Evolutionary conservation across 306 rosid genomes (phyloP).

Genomic region (Prunus mira): DNA sequence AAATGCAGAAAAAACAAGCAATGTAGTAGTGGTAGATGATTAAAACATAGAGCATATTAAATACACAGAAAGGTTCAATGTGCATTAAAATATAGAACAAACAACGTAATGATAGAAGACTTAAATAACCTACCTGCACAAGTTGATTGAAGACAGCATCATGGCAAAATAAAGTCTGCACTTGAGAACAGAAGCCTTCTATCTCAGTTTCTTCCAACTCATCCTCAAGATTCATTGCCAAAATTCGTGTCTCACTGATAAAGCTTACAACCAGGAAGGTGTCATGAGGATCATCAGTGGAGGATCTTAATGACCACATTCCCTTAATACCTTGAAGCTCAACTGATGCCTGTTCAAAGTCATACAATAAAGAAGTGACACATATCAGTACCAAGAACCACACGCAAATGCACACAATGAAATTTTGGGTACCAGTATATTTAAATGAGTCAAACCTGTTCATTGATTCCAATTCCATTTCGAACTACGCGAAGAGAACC

Average conservation of each 20-base stretch:
- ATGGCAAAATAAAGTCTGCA: slow-evolving; percentile 92
- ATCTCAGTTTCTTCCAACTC: slow-evolving; percentile 97
- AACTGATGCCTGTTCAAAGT: slow-evolving; percentile 75
- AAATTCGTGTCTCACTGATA: slow-evolving; percentile 91
- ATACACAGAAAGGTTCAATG: background rate
- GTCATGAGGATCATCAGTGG: slow-evolving; percentile 91
- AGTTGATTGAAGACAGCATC: slow-evolving; percentile 91
- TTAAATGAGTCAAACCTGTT: slow-evolving; percentile 57
- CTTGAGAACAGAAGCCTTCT: slow-evolving; percentile 90
- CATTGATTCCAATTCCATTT: slow-evolving; percentile 93
- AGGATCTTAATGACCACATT: slow-evolving; percentile 96
- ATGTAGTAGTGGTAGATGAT: background rate
- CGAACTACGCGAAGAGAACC: slow-evolving; percentile 98
- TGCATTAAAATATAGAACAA: slow-evolving; percentile 10
- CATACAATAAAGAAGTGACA: slow-evolving; percentile 8
- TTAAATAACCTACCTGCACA: slow-evolving; percentile 58
- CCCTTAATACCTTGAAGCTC: slow-evolving; percentile 99
- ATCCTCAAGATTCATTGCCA: slow-evolving; percentile 95
- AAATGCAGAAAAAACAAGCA: background rate
- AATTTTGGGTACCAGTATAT: background rate
- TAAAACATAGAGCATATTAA: background rate
- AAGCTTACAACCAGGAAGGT: slow-evolving; percentile 92
- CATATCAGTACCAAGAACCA: background rate
- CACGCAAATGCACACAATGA: background rate
- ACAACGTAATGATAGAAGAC: background rate